Percentiles rank a stretch among this genome's conserved stretches.
phyloP scores from a whole-genome alignment of 164 flowering plant species.

The Santalum album region DNA sequence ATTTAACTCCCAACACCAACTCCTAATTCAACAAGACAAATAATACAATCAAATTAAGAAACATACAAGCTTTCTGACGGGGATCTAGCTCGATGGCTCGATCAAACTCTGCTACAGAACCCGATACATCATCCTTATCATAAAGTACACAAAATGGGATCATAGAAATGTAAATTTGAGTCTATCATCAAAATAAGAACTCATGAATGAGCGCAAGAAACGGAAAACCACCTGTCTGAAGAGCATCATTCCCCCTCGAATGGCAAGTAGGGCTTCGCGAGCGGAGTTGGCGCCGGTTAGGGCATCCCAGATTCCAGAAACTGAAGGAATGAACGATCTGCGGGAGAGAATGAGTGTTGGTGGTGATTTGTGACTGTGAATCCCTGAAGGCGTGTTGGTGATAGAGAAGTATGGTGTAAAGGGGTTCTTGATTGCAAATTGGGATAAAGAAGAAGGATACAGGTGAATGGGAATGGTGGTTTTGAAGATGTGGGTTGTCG shows the following conservation, averaged over 20 bases:
- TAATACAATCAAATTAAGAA: background rate
- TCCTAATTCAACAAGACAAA: too few relatives aligned
- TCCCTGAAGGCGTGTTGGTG: constrained; percentile 9
- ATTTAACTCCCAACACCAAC: too few relatives aligned
- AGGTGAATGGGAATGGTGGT: constrained; percentile 4
- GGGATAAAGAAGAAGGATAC: constrained; percentile 9
- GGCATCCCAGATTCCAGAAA: constrained; percentile 77
- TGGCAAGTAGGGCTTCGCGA: constrained; percentile 50
- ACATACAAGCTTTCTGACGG: constrained; percentile 88
- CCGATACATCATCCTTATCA: constrained; percentile 73
- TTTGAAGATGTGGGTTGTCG: constrained; percentile 14
- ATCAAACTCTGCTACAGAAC: constrained; percentile 74
- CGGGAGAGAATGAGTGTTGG: constrained; percentile 23
- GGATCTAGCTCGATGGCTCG: constrained; percentile 82
- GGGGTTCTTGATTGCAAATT: constrained; percentile 11
- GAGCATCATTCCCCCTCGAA: constrained; percentile 76
- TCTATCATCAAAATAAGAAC: constrained; percentile 3
- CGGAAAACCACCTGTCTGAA: constrained; percentile 55
- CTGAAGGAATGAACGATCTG: constrained; percentile 51
- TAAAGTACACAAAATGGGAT: constrained; percentile 4
- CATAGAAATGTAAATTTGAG: background rate
- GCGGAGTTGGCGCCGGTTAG: constrained; percentile 52
- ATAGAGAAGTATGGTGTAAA: constrained; percentile 11
- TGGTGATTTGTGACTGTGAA: constrained; percentile 15
- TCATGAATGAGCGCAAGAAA: background rate